Evolutionary conservation across 179 eudicot genomes (phyloP), one percentile per base, ranked within the genome.

Genomic region (Carnegiea gigantea): DNA sequence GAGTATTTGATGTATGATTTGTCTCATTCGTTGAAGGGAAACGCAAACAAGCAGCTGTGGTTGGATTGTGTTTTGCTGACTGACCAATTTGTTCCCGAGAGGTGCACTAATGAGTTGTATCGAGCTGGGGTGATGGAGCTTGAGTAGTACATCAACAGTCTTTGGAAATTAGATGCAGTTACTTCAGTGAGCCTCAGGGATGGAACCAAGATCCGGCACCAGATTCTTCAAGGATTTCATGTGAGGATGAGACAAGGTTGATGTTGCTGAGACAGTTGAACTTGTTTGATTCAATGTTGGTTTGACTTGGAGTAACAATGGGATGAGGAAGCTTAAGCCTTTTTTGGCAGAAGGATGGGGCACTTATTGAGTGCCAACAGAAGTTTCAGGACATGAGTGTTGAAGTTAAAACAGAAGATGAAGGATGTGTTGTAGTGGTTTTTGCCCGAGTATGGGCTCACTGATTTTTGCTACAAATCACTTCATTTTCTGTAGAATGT

Each of bases 221-320:
- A 0, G 97, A 94, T 67, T 85, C 92, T 74, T 95, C 99, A 21
- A 92, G 98, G 80, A 95, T 94, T 28, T 89, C 92, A 0, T 95
- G 93, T 78, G 99, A 96, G 82, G 97, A 96, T 86, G 99, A 96
- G 87, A 97, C 98, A 10, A 90, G 94, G 85, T 88, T 96, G 30
- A 96, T 96, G 99, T 77, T 96, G 86, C 83, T 96, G 60, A 90
- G 97, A 80, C 98, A 96, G 82, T 96, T 98, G 99, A 96, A 96
- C 83, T 88, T 96, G 91, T 96, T 96, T 87, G 99, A 96, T 83
- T 96, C 99, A 0, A 96, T 96, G 99, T 79, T 93, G 82, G 94
- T 98, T 71, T 96, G 89, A 96, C 98, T 59, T 96, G 99, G 99
- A 96, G 97, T 75, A 98, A 96, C 78, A 94, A 92, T 48, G 99